Evolutionary conservation across 2,329 filamentous ascomycete species (phyloP), one percentile per base, ranked within the genome.

Genomic region (Colletotrichum horii): DNA sequence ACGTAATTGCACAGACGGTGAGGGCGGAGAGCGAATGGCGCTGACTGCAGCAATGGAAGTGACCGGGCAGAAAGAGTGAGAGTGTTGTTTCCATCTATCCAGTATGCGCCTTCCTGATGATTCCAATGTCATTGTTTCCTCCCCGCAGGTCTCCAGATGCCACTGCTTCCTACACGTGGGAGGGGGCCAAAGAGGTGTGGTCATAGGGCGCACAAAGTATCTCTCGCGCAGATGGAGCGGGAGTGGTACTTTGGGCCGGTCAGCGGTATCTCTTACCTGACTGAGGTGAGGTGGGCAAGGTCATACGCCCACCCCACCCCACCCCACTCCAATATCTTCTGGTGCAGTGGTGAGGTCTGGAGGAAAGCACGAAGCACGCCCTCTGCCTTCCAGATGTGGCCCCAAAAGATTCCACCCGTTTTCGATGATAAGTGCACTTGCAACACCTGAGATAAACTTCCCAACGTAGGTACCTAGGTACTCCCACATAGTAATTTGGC

Each of bases 131-230:
- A 32, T 62, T 75, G 70, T 73, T 73, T 65, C 43, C 34, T 55
- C 62, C 67, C 55, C 69, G 55, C 43, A 52, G 43, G 43, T 22
- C 43, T 52, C 66, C 73, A 65, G 70, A 34, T 76, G 58, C 70
- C 64, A 75, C 64, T 75, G 32, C 72, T 66, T 76, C 26, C 64
- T n/a, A 55, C 74, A 74, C 74, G 74, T 74, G 74, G 70, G 64
- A 76, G 58, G 43, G 55, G 32, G 32, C 8, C 38, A 22, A 52
- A 36, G n/a, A 32, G 55, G 11, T 22, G 11, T 38, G 24, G 60
- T 28, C 22, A 52, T 52, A 52, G 43, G 43, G 43, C 2, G n/a
- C 43, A 52, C 43, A 22, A 72, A 64, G 74, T 76, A 56, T 2
- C 70, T 48, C 30, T 34, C 9, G 26, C 8, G 22, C 5, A 8